Evolutionary conservation across 129 eudicot genomes (phyloP), one percentile per base, ranked within the genome.

Genomic region (Arctium lappa): DNA sequence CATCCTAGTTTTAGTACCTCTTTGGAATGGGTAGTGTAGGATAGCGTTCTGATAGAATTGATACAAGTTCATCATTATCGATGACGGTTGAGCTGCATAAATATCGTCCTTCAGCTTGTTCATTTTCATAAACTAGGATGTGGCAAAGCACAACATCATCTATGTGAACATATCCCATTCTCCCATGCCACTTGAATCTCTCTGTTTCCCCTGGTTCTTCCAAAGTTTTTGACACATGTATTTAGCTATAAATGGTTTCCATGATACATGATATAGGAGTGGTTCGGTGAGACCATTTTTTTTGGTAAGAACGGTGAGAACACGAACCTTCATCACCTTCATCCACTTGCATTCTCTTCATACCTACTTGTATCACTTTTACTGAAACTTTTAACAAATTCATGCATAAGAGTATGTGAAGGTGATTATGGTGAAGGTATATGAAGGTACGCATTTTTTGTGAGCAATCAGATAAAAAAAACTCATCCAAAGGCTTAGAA

Each of bases 131-230:
- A 53, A 90, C 92, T 50, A 93, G 88, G 73, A 95, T 95, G 83
- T 95, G 97, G 74, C 92, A 86, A 48, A 16, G 77, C 34, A 98
- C 99, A n/a, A 95, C 98, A 76, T 95, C 99, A 9, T 95, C 99
- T 5, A 95, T 91, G 62, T 95, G 97, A 39, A 95, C 91, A 74
- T 93, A 93, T 81, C 98, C 99, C 99, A 95, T 93, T 83, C 99
- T 91, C 78, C 99, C 99, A 74, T 93, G 92, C 88, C 89, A 87
- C 60, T 90, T 73, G 42, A 95, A 95, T 77, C 86, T 91, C 37
- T 83, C 79, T 16, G 90, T 90, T 69, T 91, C 97, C 69, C 98
- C 98, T 92, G 79, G 75, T 63, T 79, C 27, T n/a, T 73, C 33
- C 31, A 34, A 42, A 42, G 15, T 60, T 76, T 85, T 22, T 22